These are phyloP conservation scores for Solanum chacoense DNA, from an alignment of 305 asterid species.

Conservation along the genomic window DNA sequence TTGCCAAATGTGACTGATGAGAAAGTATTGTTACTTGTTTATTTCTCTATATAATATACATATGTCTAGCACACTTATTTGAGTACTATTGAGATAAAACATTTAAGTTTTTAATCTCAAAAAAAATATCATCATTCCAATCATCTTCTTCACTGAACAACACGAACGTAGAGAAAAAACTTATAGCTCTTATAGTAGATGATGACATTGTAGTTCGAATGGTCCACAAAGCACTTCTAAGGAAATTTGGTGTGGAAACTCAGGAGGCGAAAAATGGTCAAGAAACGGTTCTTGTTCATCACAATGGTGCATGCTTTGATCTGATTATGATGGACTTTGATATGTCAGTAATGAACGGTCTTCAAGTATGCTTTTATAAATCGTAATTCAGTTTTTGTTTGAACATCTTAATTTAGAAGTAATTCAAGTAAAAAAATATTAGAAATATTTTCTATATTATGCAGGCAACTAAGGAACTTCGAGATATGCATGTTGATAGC, in stretches of 20 bases:
- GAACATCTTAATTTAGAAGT: background rate
- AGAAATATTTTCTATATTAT: no score
- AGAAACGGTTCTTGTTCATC: constrained; percentile 33
- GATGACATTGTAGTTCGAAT: no score
- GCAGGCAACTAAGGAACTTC: background rate
- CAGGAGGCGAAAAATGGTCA: background rate
- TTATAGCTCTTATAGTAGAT: background rate
- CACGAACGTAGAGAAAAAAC: no score
- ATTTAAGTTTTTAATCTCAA: no score
- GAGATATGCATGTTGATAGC: background rate
- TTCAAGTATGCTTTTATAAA: constrained; percentile 16
- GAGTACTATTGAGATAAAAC: no score
- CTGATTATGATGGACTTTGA: constrained; percentile 18
- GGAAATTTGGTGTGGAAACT: constrained; percentile 14
- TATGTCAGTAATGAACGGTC: constrained; percentile 51
- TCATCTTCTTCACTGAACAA: background rate
- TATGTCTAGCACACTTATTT: background rate
- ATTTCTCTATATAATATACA: background rate
- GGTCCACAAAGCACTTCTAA: background rate
- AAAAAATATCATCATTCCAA: background rate
- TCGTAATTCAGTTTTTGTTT: no score
- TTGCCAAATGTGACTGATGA: background rate
- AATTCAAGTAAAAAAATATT: background rate
- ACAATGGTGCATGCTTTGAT: constrained; percentile 3
- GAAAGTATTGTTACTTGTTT: no score